Evolutionary conservation across 148 eudicot genomes (phyloP), one percentile per base, ranked within the genome.

Genomic region (Persicaria maculosa): DNA sequence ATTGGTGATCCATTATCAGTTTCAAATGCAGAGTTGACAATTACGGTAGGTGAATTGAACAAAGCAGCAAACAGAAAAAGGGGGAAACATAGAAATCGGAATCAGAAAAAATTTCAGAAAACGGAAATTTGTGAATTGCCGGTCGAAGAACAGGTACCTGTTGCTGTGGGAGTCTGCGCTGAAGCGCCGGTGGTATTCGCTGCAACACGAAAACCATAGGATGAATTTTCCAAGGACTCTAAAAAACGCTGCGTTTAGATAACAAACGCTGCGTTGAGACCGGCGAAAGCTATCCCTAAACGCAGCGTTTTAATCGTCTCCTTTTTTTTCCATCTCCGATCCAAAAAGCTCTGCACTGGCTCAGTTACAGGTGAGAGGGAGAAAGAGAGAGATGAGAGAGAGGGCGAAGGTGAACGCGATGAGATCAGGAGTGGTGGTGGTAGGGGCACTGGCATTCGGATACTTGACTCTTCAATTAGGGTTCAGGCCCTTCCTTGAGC

Each of bases 361-460:
- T 25, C 40, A 71, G 53, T 7, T 36, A 15, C 52, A 19, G 36
- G 50, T 8, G 70, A 65, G 14, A 68, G 17, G 36, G 20, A 75
- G 65, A 47, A 7, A 40, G 74, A 47, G 75, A 70, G 52, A 59
- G 67, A 78, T 88, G 97, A 82, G 83, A 73, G 89, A 75, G 78
- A 75, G 81, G 79, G 75, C 81, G 64, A 88, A 64, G 81, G 81
- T 85, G 87, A 90, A 93, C 44, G 93, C 87, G 4, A 82, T 93
- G 88, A 87, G 98, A 74, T 90, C 98, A 0, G 92, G 79, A 47
- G 68, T 93, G 47, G 96, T 90, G 4, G 92, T 93, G 25, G 17
- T 88, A 0, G 98, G 93, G 47, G 84, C 98, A 4, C 3, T 90
- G 2, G 96, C 98, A 4, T 90, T 93, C 55, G 96, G 98, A 0